phyloP scores from a whole-genome alignment of 768 basidiomycete species.

The Chlorophyllum brunneum region DNA sequence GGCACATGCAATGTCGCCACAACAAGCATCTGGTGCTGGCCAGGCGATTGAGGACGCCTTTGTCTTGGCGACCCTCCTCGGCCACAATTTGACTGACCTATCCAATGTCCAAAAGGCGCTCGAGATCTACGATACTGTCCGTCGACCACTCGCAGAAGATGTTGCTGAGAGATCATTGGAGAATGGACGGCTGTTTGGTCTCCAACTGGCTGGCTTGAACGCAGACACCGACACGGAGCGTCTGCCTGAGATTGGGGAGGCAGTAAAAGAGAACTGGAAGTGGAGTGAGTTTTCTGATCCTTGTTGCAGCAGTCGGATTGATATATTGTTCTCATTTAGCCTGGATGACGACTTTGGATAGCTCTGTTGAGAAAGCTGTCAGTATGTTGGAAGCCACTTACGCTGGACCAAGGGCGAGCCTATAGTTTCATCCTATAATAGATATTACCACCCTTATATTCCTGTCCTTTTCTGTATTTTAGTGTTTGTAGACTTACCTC shows the following conservation, averaged over 20 bases:
- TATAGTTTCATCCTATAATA: too few relatives aligned
- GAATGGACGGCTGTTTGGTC: constrained; percentile 26
- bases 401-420: background rate
- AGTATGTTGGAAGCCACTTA: constrained; percentile 6
- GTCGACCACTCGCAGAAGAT: constrained; percentile 31
- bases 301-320: background rate
- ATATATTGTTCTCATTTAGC: background rate
- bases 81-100: constrained; percentile 16
- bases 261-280: constrained; percentile 26
- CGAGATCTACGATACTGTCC: constrained; percentile 32
- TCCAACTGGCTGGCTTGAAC: constrained; percentile 20
- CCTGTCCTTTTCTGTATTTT: too few relatives aligned
- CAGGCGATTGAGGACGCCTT: constrained; percentile 55
- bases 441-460: too few relatives aligned
- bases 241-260: constrained; percentile 23
- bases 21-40: constrained; percentile 45
- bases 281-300: constrained; percentile 18
- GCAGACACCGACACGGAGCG: constrained; percentile 17
- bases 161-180: constrained; percentile 23
- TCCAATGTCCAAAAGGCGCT: constrained; percentile 27
- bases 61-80: constrained; percentile 40
- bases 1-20: constrained; percentile 46
- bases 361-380: constrained; percentile 7
- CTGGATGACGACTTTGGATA: constrained; percentile 15
- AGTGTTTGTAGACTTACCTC: too few relatives aligned